These are phyloP conservation scores for Blepharisma japonicum DNA, from an alignment of 73 alveolate species.

Conservation along the genomic window DNA sequence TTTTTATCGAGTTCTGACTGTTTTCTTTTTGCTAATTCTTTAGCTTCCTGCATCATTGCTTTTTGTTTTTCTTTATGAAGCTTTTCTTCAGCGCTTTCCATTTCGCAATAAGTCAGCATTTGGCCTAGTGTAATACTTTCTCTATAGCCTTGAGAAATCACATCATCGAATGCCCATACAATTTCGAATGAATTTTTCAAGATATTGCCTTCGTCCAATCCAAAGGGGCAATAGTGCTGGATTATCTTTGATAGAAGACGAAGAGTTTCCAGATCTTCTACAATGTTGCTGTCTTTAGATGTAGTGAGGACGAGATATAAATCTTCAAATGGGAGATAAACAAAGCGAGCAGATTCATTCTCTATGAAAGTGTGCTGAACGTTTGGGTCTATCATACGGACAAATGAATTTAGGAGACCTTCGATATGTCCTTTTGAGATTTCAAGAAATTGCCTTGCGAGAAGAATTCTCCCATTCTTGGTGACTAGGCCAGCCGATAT, in stretches of 20 bases:
- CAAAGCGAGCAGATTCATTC: conserved; percentile 84
- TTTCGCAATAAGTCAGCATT: conserved; percentile 82
- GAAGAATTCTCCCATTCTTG: conserved; percentile 73
- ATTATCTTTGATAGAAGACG: conserved; percentile 71
- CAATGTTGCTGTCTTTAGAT: conserved; percentile 84
- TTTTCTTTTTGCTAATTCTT: conserved; percentile 47
- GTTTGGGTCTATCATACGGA: conserved; percentile 51
- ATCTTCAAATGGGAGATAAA: conserved; percentile 89
- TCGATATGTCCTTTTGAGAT: conserved; percentile 83
- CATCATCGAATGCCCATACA: conserved; percentile 91
- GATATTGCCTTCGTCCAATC: conserved; percentile 72
- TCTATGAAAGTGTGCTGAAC: conserved; percentile 90
- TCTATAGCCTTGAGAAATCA: conserved; percentile 88
- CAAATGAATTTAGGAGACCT: conserved; percentile 62
- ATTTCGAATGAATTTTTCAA: conserved; percentile 88
- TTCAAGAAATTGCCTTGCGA: conserved; percentile 88
- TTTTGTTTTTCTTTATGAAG: conserved; percentile 56
- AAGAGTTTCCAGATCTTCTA: conserved; percentile 92
- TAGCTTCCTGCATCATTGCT: conserved; percentile 53
- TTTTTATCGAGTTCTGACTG: conserved; percentile 37
- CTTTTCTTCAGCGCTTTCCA: conserved; percentile 96
- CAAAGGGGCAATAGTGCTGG: conserved; percentile 55
- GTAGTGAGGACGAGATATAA: conserved; percentile 88
- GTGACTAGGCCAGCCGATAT: conserved; percentile 87
- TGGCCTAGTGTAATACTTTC: conserved; percentile 86